Conservation (phyloP, 345 rosid species). For the Acer campestre region DNA sequence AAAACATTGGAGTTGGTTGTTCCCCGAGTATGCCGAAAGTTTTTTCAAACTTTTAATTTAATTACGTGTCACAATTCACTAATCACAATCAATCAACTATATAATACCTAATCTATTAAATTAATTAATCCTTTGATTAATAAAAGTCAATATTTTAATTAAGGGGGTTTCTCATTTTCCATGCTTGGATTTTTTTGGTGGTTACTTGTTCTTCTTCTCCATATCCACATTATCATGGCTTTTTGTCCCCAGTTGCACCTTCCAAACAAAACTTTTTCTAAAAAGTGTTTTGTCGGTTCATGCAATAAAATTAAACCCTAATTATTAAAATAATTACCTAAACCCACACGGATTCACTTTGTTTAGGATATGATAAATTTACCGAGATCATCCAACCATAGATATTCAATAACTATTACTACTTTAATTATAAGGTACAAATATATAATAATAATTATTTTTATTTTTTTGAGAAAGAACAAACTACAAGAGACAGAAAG, state of each 20-base stretch:
- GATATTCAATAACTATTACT: no score
- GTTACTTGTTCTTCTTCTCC: not conserved
- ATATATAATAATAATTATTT: no score
- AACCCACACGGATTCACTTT: not conserved
- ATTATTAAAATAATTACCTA: not conserved
- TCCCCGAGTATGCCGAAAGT: constrained; percentile 3
- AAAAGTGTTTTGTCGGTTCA: constrained; percentile 15
- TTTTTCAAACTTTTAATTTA: not conserved
- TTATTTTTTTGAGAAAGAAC: no score
- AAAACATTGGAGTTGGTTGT: not conserved
- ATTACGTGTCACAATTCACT: constrained; percentile 10
- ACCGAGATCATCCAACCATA: no score
- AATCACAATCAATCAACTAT: no score
- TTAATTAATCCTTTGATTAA: constrained; percentile 7
- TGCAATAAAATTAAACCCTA: not conserved
- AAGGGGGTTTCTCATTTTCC: constrained; percentile 1
- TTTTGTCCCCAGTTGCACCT: constrained; percentile 27
- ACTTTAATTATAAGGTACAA: no score
- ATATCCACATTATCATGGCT: not conserved
- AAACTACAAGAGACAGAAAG: no score
- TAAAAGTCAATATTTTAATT: not conserved
- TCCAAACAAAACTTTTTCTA: not conserved
- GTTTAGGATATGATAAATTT: no score
- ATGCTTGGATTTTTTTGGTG: constrained; percentile 10
- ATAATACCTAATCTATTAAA: not conserved